These are phyloP conservation scores for Epichloe sylvatica DNA, from an alignment of 2,329 filamentous ascomycete genomes.

Conservation along the genomic window DNA sequence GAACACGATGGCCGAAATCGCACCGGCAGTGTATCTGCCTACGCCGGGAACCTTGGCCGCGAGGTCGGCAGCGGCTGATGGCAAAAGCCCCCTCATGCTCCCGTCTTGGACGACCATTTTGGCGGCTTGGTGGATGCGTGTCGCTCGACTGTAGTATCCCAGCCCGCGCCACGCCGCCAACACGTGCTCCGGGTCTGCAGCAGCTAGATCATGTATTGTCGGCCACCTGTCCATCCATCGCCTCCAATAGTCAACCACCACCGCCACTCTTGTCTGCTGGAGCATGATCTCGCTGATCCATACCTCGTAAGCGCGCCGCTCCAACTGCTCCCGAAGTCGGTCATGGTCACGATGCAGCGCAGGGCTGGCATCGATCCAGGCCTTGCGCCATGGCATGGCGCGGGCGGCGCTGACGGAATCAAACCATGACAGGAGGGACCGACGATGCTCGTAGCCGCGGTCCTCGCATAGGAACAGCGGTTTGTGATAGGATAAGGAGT, in stretches of 20 bases:
- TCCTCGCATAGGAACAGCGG: constrained; percentile 31
- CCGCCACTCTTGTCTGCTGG: constrained; percentile 49
- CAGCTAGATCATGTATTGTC: constrained; percentile 40
- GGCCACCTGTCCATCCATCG: constrained; percentile 49
- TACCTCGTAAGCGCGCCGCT: constrained; percentile 47
- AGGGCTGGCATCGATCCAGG: constrained; percentile 35
- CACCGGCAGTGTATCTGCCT: constrained; percentile 48
- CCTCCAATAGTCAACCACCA: constrained; percentile 50
- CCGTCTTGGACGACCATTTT: constrained; percentile 32
- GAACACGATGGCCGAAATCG: constrained; percentile 49
- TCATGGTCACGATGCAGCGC: constrained; percentile 11
- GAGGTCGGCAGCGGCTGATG: constrained; percentile 30
- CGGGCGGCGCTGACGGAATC: constrained; percentile 31
- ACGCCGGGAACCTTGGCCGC: constrained; percentile 43
- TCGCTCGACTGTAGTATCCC: constrained; percentile 52
- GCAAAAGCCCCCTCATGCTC: constrained; percentile 33
- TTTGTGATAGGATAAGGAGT: constrained; percentile 28
- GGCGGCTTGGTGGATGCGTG: constrained; percentile 43
- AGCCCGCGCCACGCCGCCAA: constrained; percentile 45
- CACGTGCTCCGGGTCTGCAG: constrained; percentile 40
- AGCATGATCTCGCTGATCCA: constrained; percentile 57
- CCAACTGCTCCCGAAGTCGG: constrained; percentile 29
- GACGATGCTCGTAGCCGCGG: constrained; percentile 20
- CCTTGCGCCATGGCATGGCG: constrained; percentile 46
- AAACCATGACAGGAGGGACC: constrained; percentile 37